A percentile compares a stretch with the other conserved stretches of the same genome.
These are phyloP conservation scores for Paracoccidioides lutzii DNA, from an alignment of 2,329 filamentous ascomycete species.

Conservation along the genomic window DNA sequence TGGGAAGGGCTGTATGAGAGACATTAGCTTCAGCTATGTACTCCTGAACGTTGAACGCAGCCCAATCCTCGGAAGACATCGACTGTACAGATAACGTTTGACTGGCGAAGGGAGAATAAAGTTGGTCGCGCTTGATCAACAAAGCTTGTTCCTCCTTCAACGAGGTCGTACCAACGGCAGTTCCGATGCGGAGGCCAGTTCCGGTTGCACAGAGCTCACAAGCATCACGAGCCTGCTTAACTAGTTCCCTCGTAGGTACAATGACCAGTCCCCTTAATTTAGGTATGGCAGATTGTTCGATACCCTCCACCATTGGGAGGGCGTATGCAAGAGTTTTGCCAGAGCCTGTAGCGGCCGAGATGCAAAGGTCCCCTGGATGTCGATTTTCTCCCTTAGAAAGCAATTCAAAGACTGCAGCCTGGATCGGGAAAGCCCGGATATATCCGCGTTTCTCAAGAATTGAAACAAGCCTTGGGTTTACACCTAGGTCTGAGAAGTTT, in stretches of 20 bases:
- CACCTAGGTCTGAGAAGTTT: conserved; percentile 52
- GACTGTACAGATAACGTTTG: conserved; percentile 32
- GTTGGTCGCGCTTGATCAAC: conserved; percentile 51
- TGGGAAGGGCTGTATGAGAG: conserved; percentile 35
- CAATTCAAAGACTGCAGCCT: conserved; percentile 67
- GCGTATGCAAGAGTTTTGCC: conserved; percentile 91
- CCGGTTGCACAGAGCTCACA: conserved; percentile 61
- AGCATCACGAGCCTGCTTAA: conserved; percentile 69
- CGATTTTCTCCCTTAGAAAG: conserved; percentile 53
- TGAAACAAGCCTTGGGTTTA: conserved; percentile 47
- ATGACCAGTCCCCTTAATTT: conserved; percentile 69
- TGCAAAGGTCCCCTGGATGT: conserved; percentile 63
- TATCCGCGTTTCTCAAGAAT: conserved; percentile 57
- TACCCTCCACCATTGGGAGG: conserved; percentile 66
- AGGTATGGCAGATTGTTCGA: conserved; percentile 53
- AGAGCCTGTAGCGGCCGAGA: conserved; percentile 87
- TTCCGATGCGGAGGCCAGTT: conserved; percentile 64
- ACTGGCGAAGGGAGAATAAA: conserved; percentile 54
- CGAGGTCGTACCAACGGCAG: conserved; percentile 68
- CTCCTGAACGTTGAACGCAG: conserved; percentile 34
- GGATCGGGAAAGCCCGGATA: conserved; percentile 61
- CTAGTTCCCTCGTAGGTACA: conserved; percentile 80
- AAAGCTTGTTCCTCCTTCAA: conserved; percentile 52
- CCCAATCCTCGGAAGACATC: conserved; percentile 34
- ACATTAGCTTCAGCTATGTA: conserved; percentile 32